Conservation (phyloP, 495 filamentous ascomycete genomes). For the Penicillium robsamsonii region DNA sequence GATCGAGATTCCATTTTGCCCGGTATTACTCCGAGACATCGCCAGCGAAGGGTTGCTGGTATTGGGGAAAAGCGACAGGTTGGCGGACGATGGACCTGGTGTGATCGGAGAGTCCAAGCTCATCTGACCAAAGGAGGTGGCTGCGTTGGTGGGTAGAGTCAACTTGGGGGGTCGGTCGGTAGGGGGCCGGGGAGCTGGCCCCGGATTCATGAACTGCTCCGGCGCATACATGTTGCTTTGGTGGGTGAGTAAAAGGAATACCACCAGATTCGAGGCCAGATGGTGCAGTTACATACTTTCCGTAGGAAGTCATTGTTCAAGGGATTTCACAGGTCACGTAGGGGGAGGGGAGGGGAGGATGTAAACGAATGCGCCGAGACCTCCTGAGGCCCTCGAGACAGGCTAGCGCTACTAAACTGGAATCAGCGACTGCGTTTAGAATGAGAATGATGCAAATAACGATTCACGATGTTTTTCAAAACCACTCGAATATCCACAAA, state of each 20-base stretch:
- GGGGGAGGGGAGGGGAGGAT: conserved; percentile 14
- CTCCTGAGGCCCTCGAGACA: conserved; percentile 25
- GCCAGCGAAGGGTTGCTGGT: conserved; percentile 67
- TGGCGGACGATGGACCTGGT: conserved; percentile 38
- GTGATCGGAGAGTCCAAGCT: conserved; percentile 67
- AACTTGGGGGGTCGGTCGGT: conserved; percentile 73
- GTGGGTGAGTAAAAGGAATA: conserved; percentile 1
- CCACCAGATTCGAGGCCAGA: background rate
- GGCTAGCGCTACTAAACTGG: conserved; percentile 1
- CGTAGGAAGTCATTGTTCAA: conserved; percentile 34
- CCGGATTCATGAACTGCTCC: conserved; percentile 92
- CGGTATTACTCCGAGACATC: conserved; percentile 58
- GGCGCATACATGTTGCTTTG: conserved; percentile 57
- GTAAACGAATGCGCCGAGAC: conserved; percentile 26
- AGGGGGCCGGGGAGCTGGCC: conserved; percentile 88
- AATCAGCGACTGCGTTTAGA: conserved; percentile 1
- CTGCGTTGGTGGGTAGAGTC: conserved; percentile 55
- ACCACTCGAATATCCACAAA: background rate
- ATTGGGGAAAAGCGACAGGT: conserved; percentile 53
- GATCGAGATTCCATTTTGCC: conserved; percentile 63
- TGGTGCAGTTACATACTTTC: conserved; percentile 37
- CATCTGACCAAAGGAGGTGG: conserved; percentile 76
- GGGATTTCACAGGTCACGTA: conserved; percentile 11
- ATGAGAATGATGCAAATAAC: background rate
- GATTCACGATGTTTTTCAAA: background rate